Evolutionary conservation across 129 eudicot species (phyloP).

Genomic region (Helianthus tuberosus): DNA sequence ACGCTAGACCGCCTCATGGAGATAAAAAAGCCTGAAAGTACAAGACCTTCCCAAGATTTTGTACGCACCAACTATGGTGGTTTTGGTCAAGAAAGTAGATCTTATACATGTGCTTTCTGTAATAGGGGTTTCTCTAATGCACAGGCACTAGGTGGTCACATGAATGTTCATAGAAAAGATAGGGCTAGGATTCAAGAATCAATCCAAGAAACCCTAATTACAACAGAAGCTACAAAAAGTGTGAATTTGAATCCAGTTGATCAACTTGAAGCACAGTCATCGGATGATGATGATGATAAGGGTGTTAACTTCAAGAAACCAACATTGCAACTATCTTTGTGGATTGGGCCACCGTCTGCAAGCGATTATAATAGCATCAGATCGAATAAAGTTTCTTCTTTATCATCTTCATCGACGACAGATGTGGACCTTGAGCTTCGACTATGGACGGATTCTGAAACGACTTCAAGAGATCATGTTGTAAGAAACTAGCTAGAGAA

Average conservation of each 20-base stretch:
- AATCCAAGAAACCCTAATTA: slow-evolving; percentile 26
- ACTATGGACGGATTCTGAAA: slow-evolving; percentile 38
- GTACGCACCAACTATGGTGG: slow-evolving; percentile 22
- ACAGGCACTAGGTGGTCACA: slow-evolving; percentile 71
- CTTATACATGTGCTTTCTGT: slow-evolving; percentile 54
- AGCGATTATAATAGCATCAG: slow-evolving; percentile 12
- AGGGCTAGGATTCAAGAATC: slow-evolving; percentile 58
- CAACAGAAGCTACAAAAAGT: slow-evolving; percentile 19
- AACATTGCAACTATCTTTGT: slow-evolving; percentile 36
- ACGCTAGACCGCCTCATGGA: slow-evolving; percentile 16
- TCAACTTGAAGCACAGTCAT: slow-evolving; percentile 15
- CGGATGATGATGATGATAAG: slow-evolving; percentile 18
- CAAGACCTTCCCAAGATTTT: slow-evolving; percentile 24
- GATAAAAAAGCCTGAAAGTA: slow-evolving; percentile 24
- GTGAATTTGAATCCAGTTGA: neutral
- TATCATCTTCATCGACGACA: slow-evolving; percentile 16
- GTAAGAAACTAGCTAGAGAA: neutral
- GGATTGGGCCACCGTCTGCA: slow-evolving; percentile 23
- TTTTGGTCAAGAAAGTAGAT: slow-evolving; percentile 32
- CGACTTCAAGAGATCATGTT: slow-evolving; percentile 13
- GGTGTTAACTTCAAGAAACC: slow-evolving; percentile 25
- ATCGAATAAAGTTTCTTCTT: slow-evolving; percentile 3
- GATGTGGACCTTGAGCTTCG: slow-evolving; percentile 67
- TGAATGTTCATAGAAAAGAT: slow-evolving; percentile 69
- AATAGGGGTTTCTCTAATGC: slow-evolving; percentile 61